phyloP scores from a whole-genome alignment of 768 basidiomycete species.

The Lactarius sanguifluus region DNA sequence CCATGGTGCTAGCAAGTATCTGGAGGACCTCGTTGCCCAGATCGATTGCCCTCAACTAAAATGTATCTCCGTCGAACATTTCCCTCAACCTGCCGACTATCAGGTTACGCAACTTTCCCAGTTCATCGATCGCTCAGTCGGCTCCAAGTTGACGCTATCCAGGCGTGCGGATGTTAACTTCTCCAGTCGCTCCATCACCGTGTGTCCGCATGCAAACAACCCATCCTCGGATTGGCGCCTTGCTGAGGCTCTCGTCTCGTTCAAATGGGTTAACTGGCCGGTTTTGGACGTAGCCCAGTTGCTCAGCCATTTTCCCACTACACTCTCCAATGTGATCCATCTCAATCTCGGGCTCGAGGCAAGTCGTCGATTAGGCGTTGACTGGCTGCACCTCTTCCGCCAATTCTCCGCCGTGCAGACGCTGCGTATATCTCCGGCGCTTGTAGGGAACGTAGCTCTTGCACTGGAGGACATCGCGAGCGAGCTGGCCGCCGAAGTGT shows the following conservation, averaged over 20 bases:
- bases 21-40: background rate
- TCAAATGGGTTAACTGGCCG: background rate
- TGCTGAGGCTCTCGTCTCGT: background rate
- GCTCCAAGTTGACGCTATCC: background rate
- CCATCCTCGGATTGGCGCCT: no score
- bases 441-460: background rate
- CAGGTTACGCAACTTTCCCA: background rate
- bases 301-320: background rate
- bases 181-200: no score
- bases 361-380: background rate
- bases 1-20: background rate
- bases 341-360: background rate
- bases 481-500: background rate
- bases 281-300: background rate
- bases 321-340: background rate
- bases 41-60: background rate
- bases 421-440: background rate
- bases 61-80: background rate
- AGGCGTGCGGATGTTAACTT: no score
- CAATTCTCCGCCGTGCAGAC: background rate
- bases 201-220: no score
- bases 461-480: background rate
- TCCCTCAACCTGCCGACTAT: background rate
- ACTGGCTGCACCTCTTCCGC: background rate
- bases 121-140: background rate